These are phyloP conservation scores for Vigna angularis DNA, from an alignment of 306 rosid genomes.

Conservation along the genomic window DNA sequence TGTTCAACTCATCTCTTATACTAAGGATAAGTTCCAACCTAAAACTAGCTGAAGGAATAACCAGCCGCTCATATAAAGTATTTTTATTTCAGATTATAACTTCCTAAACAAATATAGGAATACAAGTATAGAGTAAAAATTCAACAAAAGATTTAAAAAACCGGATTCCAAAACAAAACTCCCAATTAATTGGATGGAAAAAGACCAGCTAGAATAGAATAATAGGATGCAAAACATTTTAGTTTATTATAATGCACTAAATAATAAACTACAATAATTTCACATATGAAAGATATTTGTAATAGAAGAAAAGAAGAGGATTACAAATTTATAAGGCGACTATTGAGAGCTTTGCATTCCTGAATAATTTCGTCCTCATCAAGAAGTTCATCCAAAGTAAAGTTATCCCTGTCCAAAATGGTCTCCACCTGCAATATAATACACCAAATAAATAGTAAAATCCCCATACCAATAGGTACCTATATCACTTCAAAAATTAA, in stretches of 20 bases:
- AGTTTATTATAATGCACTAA: not conserved
- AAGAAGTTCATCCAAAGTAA: constrained; percentile 89
- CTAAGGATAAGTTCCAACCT: not conserved
- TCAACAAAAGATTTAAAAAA: not conserved
- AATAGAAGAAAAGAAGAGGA: constrained; percentile 41
- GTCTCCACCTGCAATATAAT: constrained; percentile 86
- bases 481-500: constrained; percentile 15
- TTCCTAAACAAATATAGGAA: not conserved
- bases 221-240: too few species aligned
- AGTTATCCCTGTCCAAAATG: constrained; percentile 90
- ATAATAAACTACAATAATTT: constrained; percentile 6
- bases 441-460: constrained; percentile 39
- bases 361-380: constrained; percentile 99
- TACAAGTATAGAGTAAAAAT: not conserved
- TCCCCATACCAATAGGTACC: not conserved
- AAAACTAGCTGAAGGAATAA: not conserved
- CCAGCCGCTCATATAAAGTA: not conserved
- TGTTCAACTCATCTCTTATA: not conserved
- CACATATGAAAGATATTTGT: constrained; percentile 20
- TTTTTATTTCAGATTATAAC: constrained; percentile 1
- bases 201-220: too few species aligned
- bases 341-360: constrained; percentile 96
- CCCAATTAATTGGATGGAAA: not conserved
- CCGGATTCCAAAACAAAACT: not conserved
- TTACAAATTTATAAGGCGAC: constrained; percentile 99